Evolutionary conservation across 176 grass and related monocot genomes (phyloP), one percentile per base, ranked within the genome.

Genomic region (Luzula sylvatica): DNA sequence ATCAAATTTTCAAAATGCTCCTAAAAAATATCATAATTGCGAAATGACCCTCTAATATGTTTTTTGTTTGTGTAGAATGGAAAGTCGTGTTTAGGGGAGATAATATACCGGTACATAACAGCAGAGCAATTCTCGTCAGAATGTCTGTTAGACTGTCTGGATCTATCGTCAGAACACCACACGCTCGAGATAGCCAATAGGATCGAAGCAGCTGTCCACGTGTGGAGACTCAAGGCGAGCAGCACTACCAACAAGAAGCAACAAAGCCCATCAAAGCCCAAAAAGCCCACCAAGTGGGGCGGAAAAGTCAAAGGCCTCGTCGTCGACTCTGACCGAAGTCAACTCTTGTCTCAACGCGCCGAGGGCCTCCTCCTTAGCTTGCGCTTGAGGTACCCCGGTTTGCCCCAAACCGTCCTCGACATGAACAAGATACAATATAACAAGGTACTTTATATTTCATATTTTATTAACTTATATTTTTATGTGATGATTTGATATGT

Each of bases 351-450:
- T 1, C 75, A 98, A 38, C 73, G 93, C 51, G 93, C 82, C 26
- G 82, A 98, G 12, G 78, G 86, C 8, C 44, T 98, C 39, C 62
- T 98, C 41, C 93, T 82, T 56, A 98, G 93, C 65, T 73, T 98
- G 64, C 72, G 81, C 72, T 56, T 98, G 55, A 58, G 82, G 47
- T 86, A 83, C 55, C 86, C 93, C 72, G 81, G 78, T 54, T 64
- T 98, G 20, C 82, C 93, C 20, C 93, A 98, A 60, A 98, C 81
- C 35, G 68, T 76, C 43, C 66, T 98, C 11, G 93, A 98, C 73
- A 98, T 92, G 86, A 87, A 83, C 68, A 98, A 90, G 78, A 98
- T 98, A 56, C 93, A 92, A 22, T 98, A 98, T 50, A 98, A 98
- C 53, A 98, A 98, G 93, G 93, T 98, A 61, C 59, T 68, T 40